Evolutionary conservation across 805 yeast genomes (phyloP).

Genomic region (Pichia manshurica): DNA sequence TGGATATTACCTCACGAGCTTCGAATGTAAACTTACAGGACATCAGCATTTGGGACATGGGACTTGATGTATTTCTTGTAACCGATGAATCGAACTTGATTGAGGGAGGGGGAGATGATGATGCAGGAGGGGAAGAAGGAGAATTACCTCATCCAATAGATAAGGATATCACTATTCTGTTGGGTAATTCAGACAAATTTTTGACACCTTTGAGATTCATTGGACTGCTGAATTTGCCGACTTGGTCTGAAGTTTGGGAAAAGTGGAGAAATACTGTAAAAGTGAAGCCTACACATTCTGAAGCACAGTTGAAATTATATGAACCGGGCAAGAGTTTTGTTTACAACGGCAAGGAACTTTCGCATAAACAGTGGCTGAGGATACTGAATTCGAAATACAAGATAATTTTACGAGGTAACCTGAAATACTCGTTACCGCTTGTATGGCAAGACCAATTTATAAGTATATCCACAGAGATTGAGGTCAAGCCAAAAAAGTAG

Average conservation of each 20-base stretch:
- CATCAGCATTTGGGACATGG: conserved; percentile 27
- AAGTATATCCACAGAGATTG: conserved; percentile 26
- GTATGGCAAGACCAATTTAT: conserved; percentile 23
- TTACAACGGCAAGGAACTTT: conserved; percentile 21
- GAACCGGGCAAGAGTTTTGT: conserved; percentile 27
- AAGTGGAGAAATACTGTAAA: conserved; percentile 19
- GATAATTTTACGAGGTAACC: conserved; percentile 29
- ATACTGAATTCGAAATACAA: conserved; percentile 26
- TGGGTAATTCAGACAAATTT: conserved; percentile 28
- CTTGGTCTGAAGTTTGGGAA: conserved; percentile 20
- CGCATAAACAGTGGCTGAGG: conserved; percentile 27
- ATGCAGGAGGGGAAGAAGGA: not conserved
- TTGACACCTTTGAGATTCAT: conserved; percentile 28
- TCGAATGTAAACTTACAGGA: conserved; percentile 30
- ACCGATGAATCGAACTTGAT: conserved; percentile 20
- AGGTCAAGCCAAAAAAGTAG: conserved; percentile 13
- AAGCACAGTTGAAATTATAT: conserved; percentile 29
- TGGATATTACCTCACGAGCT: conserved; percentile 27
- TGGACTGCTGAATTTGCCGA: conserved; percentile 22
- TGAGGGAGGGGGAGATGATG: not conserved
- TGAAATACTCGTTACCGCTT: conserved; percentile 29
- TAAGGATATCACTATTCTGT: conserved; percentile 27
- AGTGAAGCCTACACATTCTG: conserved; percentile 12
- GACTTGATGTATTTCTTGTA: conserved; percentile 29
- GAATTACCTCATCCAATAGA: not conserved